Evolutionary conservation across 768 basidiomycete species (phyloP).

Genomic region (Tylopilus vinaceipallidus): DNA sequence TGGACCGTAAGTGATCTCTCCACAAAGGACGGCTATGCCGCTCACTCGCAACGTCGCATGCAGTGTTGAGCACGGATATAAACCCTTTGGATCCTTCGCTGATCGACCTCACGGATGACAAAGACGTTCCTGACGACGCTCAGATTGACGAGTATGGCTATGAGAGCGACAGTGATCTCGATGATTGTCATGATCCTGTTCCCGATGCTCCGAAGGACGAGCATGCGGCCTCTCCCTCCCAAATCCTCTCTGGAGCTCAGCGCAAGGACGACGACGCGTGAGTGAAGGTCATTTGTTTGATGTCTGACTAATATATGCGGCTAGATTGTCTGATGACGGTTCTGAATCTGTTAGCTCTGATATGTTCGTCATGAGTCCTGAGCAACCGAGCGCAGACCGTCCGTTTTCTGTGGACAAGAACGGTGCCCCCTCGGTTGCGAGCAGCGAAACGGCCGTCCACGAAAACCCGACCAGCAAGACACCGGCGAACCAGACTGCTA

Average conservation of each 20-base stretch:
- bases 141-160: slow-evolving; percentile 29
- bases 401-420: not conserved
- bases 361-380: slow-evolving; percentile 19
- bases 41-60: not conserved
- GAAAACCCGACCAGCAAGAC: not conserved
- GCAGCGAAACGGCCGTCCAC: slow-evolving; percentile 8
- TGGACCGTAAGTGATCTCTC: slow-evolving; percentile 17
- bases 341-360: slow-evolving; percentile 16
- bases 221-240: not conserved
- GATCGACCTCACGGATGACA: slow-evolving; percentile 12
- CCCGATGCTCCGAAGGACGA: not conserved
- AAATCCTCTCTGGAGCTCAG: not conserved
- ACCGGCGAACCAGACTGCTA: not conserved
- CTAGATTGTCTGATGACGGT: slow-evolving; percentile 12
- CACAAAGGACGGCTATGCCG: not conserved
- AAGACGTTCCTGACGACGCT: slow-evolving; percentile 6
- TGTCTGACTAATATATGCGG: not conserved
- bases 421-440: not conserved
- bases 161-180: slow-evolving; percentile 36
- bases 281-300: not conserved
- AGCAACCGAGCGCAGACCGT: not conserved
- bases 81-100: slow-evolving; percentile 12
- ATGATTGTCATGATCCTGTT: slow-evolving; percentile 21
- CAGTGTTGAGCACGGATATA: slow-evolving; percentile 17
- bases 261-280: slow-evolving; percentile 7